Percentiles rank a stretch among this genome's conserved stretches.
phyloP scores from a whole-genome alignment of 1,284 basidiomycete species.

The Sporisorium exsertum region DNA sequence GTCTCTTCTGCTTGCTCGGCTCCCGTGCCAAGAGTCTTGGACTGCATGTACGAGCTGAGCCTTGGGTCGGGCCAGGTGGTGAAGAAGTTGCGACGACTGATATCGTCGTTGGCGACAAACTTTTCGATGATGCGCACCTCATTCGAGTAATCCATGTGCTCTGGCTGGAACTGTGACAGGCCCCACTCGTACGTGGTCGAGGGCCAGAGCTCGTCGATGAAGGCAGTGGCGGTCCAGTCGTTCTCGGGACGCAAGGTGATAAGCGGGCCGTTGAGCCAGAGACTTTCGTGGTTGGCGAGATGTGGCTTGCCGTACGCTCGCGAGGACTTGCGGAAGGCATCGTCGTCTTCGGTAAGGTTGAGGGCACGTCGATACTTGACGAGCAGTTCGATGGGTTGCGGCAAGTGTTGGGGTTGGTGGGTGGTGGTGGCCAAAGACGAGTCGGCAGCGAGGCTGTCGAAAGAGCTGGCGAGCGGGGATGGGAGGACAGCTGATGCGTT shows the following conservation, averaged over 20 bases:
- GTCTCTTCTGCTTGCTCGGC: conserved; percentile 20
- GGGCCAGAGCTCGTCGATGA: conserved; percentile 77
- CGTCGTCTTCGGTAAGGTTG: conserved; percentile 25
- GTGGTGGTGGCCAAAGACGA: conserved; percentile 21
- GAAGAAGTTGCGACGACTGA: conserved; percentile 69
- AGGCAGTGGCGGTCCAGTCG: conserved; percentile 78
- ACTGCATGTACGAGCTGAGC: conserved; percentile 55
- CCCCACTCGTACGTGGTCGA: conserved; percentile 80
- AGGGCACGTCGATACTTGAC: conserved; percentile 44
- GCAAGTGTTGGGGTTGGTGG: neutral
- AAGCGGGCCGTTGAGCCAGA: conserved; percentile 67
- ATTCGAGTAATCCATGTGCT: conserved; percentile 38
- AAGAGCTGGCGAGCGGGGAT: conserved; percentile 18
- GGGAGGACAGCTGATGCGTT: conserved; percentile 19
- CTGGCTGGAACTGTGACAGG: conserved; percentile 64
- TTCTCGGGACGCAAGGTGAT: conserved; percentile 68
- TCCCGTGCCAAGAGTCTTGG: conserved; percentile 29
- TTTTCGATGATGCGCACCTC: conserved; percentile 51
- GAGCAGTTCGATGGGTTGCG: conserved; percentile 55
- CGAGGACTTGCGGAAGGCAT: conserved; percentile 19
- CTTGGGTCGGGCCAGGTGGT: conserved; percentile 73
- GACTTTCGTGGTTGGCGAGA: conserved; percentile 46
- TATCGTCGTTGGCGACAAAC: conserved; percentile 42
- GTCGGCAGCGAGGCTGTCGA: conserved; percentile 56
- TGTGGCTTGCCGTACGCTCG: conserved; percentile 27